Conservation (phyloP, 2,329 filamentous ascomycete genomes). For the Chalaropsis thielavioides region DNA sequence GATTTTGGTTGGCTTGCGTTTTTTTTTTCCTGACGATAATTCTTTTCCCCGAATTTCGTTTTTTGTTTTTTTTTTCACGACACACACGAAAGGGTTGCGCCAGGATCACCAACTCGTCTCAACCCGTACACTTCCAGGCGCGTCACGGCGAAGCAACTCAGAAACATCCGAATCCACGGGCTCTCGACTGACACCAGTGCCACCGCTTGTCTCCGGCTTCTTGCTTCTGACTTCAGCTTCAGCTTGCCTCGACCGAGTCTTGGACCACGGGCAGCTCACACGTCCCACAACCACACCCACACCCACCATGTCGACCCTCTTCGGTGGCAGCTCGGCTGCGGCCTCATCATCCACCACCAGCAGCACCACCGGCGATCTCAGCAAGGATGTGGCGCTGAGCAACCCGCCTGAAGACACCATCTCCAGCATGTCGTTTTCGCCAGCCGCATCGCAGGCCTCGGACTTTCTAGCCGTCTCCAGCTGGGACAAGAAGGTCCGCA, state of each 20-base stretch:
- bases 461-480: conserved; percentile 82
- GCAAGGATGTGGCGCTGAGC: conserved; percentile 67
- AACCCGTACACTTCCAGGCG: neutral
- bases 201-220: neutral
- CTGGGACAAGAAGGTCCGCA: conserved; percentile 96
- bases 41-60: neutral
- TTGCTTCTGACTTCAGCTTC: too few species aligned
- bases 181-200: neutral
- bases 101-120: neutral
- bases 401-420: conserved; percentile 79
- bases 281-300: neutral
- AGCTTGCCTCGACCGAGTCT: too few species aligned
- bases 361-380: conserved; percentile 78
- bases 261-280: too few species aligned
- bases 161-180: neutral
- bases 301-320: conserved; percentile 48
- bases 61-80: too few species aligned
- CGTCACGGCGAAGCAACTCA: neutral
- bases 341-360: conserved; percentile 39
- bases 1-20: neutral
- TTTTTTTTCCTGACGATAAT: neutral
- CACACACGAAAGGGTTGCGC: neutral
- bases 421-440: conserved; percentile 73
- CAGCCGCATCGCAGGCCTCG: conserved; percentile 37
- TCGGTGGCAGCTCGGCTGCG: conserved; percentile 39